Base-by-base conservation (phyloP, 768 basidiomycete species). In the Cantharellus anzutake region DNA sequence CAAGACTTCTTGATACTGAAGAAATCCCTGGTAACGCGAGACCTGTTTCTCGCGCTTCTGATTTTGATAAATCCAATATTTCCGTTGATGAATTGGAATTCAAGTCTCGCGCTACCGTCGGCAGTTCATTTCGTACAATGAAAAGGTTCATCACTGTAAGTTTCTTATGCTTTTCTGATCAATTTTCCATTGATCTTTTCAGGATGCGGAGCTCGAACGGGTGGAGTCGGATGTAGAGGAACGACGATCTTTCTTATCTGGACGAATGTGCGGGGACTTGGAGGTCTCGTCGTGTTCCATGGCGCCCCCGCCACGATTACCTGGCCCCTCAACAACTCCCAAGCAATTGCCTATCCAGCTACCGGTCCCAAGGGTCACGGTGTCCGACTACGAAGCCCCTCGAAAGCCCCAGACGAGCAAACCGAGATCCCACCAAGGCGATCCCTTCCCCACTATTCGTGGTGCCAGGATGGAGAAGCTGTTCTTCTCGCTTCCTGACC, bases 361-460 rank as follows among this genome's bases (percentile, higher is more conserved):
- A 29, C 20, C 20, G 20, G 20, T 29, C 20, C 20, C 20, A 29
- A 48, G 44, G 29, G 11, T 11, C 44, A 48, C 11, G 11, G 11
- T 11, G 44, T 29, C 29, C 44, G 44, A 48, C 44, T 29, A 11
- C 11, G 44, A 48, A 11, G 44, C 11, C 11, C 44, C 44, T 48
- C 29, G 11, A 29, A 48, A 48, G 11, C 11, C 44, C 44, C 11
- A 48, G 44, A 11, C 44, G 29, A 29, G 44, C 11, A 48, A 48
- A 48, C 20, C 20, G 20, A 29, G 20, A 29, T 29, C 20, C 20
- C 20, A 29, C 20, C 61, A 51, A 59, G 67, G 63, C 37, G 75
- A 80, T 0, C 82, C 86, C 1, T 90, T 96, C 72, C 91, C 91
- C 0, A 79, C 81, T 61, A 91, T 92, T 51, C 80, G 84, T 29